Base-by-base conservation (phyloP, 2,329 filamentous ascomycete species). In the Colletotrichum eremochloae region DNA sequence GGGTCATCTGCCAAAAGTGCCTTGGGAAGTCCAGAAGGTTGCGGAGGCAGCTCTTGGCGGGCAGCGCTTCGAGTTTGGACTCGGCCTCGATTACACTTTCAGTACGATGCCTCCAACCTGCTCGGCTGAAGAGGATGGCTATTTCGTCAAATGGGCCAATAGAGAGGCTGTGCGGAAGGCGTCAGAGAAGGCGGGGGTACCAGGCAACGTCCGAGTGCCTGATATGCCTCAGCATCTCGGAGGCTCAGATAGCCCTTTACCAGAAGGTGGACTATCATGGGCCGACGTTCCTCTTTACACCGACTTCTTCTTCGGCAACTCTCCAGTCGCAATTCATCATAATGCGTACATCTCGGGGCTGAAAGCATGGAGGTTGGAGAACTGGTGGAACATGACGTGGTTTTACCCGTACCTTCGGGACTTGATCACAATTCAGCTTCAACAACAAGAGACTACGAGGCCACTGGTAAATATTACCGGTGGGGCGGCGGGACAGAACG, bases 301-400 rank as follows among this genome's bases (percentile, higher is more conserved):
- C 4, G 80, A 82, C 68, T 79, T 82, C 48, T 81, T 76, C 76
- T 80, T 81, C 18, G 80, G 80, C 55, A 75, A 76, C 20, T 78
- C 78, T 0, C 80, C 81, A 46, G 77, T 82, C 18, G 80, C 77
- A 31, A 80, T 82, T 55, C 80, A 82, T 60, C 80, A 81, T 70
- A 80, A 81, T 72, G 79, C 80, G 18, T 80, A 80, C 75, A 72
- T 78, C 46, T 66, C 75, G 11, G 77, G 77, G 3, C 76, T 79
- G 50, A 81, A 82, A 67, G 57, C 76, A 2, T 77, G 71, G 63
- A 76, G 80, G 5, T 61, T 82, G 5, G 75, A 75, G 64, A 60
- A 80, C 44, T 82, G 80, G 80, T 82, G 80, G 81, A 71, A 74
- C 65, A 77, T 74, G 65, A 82, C 79, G 78, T 82, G 81, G 81